Conservation (phyloP, 495 filamentous ascomycete genomes). For the Stereocaulon alpinum region DNA sequence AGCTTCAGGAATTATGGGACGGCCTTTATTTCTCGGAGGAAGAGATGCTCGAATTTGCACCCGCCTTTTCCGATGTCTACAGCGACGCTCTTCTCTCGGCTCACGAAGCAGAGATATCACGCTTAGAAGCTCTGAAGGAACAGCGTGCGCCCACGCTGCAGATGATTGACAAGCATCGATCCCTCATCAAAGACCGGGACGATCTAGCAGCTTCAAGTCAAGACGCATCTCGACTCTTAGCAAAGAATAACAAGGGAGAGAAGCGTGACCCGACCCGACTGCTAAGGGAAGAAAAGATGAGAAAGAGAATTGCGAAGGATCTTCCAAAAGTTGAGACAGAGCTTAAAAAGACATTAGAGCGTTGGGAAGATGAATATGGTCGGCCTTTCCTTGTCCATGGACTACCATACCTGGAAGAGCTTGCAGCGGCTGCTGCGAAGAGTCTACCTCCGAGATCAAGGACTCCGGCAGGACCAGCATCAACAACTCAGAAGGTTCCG, state of each 20-base stretch:
- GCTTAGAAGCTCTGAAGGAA: constrained; percentile 72
- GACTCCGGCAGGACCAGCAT: constrained; percentile 58
- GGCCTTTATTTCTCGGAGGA: constrained; percentile 88
- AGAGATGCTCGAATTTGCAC: constrained; percentile 95
- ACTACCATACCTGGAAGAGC: constrained; percentile 72
- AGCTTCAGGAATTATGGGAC: constrained; percentile 92
- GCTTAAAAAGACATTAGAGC: constrained; percentile 66
- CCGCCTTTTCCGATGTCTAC: constrained; percentile 70
- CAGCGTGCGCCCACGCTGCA: constrained; percentile 77
- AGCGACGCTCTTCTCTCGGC: constrained; percentile 84
- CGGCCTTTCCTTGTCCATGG: constrained; percentile 88
- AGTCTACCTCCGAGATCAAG: constrained; percentile 64
- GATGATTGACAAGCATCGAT: constrained; percentile 73
- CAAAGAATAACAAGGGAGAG: constrained; percentile 78
- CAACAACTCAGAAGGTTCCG: constrained; percentile 34
- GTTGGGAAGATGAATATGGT: constrained; percentile 90
- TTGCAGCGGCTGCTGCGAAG: constrained; percentile 54
- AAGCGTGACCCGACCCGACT: constrained; percentile 87
- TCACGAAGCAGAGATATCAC: constrained; percentile 79
- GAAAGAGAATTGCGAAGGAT: constrained; percentile 91
- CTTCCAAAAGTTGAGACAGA: constrained; percentile 83
- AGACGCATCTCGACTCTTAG: constrained; percentile 87
- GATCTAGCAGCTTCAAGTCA: constrained; percentile 79
- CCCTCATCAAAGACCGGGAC: constrained; percentile 76
- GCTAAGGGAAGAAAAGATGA: constrained; percentile 96